Evolutionary conservation across 768 basidiomycete genomes (phyloP), one percentile per base, ranked within the genome.

Genomic region (Leucosporidium creatinivorum): DNA sequence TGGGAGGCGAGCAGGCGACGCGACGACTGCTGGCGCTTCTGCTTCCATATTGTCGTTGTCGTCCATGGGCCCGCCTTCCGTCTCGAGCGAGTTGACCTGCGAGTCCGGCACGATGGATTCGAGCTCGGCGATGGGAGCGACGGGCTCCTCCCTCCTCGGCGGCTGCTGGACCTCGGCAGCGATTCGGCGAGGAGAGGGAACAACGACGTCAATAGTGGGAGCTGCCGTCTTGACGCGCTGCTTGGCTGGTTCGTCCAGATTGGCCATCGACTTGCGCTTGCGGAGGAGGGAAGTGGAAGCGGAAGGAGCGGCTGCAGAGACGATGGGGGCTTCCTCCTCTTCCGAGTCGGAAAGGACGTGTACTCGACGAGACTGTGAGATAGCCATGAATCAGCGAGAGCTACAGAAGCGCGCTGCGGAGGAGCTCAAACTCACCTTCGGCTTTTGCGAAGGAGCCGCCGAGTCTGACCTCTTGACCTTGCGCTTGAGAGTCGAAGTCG

Each of bases 41-140:
- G 13, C 39, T 9, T 44, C 39, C 39, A 44, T 44, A 13, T 44
- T 44, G 51, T 15, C 51, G n/a, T 52, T 21, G 15, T 52, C 51
- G 13, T 52, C 51, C 15, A 23, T 3, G n/a, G n/a, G n/a, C 15
- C 39, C 39, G 39, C 8, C 2, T 15, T 17, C 51, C 3, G n/a
- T 26, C 6, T 4, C 51, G n/a, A n/a, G n/a, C 51, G 26, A 26
- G 9, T 60, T 17, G 26, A 25, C 36, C 58, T 68, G 69, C 60
- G 69, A 71, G 36, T 71, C 69, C 28, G 66, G 69, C 9, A 71
- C 44, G 52, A 67, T 26, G 8, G 60, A 62, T 9, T 17, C 23
- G 31, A 26, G 48, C 7, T 62, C 62, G 30, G 39, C 62, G n/a
- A 15, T 54, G 26, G 30, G 25, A n/a, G 39, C 62, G n/a, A 15